A percentile compares a stretch with the other conserved stretches of the same genome.
These are phyloP conservation scores for Kokia cookei DNA, from an alignment of 441 rosid species.

Conservation along the genomic window DNA sequence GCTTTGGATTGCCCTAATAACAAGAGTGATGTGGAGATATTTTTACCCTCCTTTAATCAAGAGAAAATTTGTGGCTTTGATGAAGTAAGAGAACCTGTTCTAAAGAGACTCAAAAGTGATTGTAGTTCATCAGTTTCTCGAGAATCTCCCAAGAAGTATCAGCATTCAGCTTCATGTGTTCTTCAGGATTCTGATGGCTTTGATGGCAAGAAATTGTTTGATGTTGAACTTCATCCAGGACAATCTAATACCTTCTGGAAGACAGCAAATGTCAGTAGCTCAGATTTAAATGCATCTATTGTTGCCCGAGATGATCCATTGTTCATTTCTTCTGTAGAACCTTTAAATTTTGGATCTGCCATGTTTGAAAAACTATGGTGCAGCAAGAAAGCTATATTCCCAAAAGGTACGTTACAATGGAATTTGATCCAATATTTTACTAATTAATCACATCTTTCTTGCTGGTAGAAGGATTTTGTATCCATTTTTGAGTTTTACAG, in stretches of 20 bases:
- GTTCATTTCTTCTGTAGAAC: conserved; percentile 44
- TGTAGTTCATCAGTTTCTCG: conserved; percentile 10
- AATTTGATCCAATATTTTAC: neutral
- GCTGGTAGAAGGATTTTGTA: neutral
- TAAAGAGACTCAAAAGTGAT: conserved; percentile 8
- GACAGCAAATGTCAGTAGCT: conserved; percentile 18
- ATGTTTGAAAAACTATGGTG: conserved; percentile 65
- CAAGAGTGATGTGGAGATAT: conserved; percentile 22
- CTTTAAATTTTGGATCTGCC: conserved; percentile 53
- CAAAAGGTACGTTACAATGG: conserved; percentile 51
- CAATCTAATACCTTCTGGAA: conserved; percentile 21
- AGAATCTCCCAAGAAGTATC: conserved; percentile 8
- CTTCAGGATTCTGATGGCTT: conserved; percentile 14
- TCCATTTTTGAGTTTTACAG: conserved; percentile 38
- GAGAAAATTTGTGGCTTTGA: conserved; percentile 23
- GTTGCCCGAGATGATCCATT: conserved; percentile 15
- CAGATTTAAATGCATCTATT: conserved; percentile 15
- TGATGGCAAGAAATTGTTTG: conserved; percentile 43
- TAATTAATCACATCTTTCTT: neutral
- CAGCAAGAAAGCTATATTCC: conserved; percentile 67
- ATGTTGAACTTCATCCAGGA: conserved; percentile 36
- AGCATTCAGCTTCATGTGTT: conserved; percentile 13
- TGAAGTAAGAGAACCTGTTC: conserved; percentile 14
- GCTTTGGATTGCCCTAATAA: conserved; percentile 23
- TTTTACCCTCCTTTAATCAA: neutral